A percentile compares a stretch with the other conserved stretches of the same genome.
phyloP scores from a whole-genome alignment of 352 stramenopile species.

The Phytophthora pini region DNA sequence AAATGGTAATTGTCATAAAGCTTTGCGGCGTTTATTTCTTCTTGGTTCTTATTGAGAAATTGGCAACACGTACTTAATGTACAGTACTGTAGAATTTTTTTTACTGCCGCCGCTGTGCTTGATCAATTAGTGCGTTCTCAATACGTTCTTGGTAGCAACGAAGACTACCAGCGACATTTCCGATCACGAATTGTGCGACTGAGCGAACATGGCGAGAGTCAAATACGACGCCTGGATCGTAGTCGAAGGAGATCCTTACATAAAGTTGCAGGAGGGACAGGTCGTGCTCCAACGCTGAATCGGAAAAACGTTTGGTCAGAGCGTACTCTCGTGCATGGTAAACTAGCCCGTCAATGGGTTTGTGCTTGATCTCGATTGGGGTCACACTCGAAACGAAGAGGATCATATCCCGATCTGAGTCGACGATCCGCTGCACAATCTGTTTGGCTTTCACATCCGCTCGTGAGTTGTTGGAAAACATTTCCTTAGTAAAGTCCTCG shows the following conservation, averaged over 20 bases:
- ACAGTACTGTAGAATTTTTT: too few relatives aligned
- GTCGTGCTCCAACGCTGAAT: constrained; percentile 33
- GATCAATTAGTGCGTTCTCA: constrained; percentile 46
- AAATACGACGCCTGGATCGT: constrained; percentile 32
- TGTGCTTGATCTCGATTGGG: constrained; percentile 31
- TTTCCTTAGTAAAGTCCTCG: constrained; percentile 35
- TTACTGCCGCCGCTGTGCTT: constrained; percentile 6
- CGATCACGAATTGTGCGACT: constrained; percentile 53
- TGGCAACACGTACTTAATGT: too few relatives aligned
- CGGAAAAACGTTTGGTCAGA: constrained; percentile 45
- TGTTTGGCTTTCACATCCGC: constrained; percentile 34
- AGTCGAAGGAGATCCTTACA: constrained; percentile 52
- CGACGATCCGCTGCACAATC: constrained; percentile 29
- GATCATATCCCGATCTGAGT: constrained; percentile 27
- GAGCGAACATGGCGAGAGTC: constrained; percentile 39
- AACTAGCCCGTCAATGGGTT: constrained; percentile 20
- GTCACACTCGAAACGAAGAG: constrained; percentile 30
- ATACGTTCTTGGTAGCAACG: constrained; percentile 49
- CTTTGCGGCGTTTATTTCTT: not conserved
- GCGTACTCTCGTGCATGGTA: constrained; percentile 36
- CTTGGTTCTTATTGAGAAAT: too few relatives aligned
- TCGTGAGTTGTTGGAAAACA: constrained; percentile 36
- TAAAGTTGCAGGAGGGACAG: constrained; percentile 58
- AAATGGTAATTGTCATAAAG: constrained; percentile 6
- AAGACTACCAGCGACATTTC: constrained; percentile 42